These are phyloP conservation scores for Neofusicoccum sp. DNA, from an alignment of 2,329 filamentous ascomycete genomes.

Conservation along the genomic window DNA sequence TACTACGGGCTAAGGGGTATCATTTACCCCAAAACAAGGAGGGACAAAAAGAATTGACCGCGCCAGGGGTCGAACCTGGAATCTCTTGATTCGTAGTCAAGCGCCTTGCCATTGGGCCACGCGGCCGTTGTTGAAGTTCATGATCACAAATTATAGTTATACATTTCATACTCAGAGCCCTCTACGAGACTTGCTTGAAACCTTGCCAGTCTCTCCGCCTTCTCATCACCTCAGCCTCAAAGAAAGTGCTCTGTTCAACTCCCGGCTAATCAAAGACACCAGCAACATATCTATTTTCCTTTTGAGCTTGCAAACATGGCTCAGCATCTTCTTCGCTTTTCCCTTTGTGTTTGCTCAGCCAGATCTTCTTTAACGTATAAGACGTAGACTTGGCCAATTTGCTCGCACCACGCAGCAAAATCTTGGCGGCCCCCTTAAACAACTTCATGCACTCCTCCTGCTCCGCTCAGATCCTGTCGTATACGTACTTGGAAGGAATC, in stretches of 20 bases:
- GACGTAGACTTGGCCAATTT: slow-evolving; percentile 43
- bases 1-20: too few relatives aligned
- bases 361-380: slow-evolving; percentile 33
- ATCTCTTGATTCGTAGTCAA: slow-evolving; percentile 58
- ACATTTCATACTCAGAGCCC: too few relatives aligned
- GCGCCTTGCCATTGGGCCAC: slow-evolving; percentile 62
- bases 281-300: slow-evolving; percentile 41
- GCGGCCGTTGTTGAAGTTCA: not conserved
- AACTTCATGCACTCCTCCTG: slow-evolving; percentile 45
- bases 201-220: too few relatives aligned
- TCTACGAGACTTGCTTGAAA: too few relatives aligned
- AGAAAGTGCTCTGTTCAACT: too few relatives aligned
- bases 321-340: slow-evolving; percentile 38
- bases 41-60: slow-evolving; percentile 11
- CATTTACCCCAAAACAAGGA: too few relatives aligned
- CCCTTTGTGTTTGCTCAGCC: slow-evolving; percentile 25
- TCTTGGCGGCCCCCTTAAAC: slow-evolving; percentile 50
- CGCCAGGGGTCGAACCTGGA: slow-evolving; percentile 31
- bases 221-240: too few relatives aligned
- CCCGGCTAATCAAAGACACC: slow-evolving; percentile 37
- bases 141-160: too few relatives aligned
- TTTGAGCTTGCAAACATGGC: slow-evolving; percentile 39
- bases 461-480: slow-evolving; percentile 52
- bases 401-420: slow-evolving; percentile 63
- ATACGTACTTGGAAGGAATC: slow-evolving; percentile 50